A percentile compares a stretch with the other conserved stretches of the same genome.
These are phyloP conservation scores for Alternaria dauci DNA, from an alignment of 2,329 filamentous ascomycete species.

Conservation along the genomic window DNA sequence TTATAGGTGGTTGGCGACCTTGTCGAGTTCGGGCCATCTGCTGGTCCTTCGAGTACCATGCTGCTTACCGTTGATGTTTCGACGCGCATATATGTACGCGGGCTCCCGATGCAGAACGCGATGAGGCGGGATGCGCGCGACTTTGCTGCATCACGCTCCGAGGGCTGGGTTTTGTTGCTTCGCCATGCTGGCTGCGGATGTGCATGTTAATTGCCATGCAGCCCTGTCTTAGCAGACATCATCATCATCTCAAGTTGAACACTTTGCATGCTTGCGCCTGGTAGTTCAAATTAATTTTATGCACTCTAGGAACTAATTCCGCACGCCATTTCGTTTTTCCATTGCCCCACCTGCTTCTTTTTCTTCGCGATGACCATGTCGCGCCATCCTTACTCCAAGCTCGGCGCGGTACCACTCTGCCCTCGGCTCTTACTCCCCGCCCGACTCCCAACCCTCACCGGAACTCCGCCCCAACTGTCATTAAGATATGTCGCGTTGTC, in stretches of 20 bases:
- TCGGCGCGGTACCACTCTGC: constrained; percentile 5
- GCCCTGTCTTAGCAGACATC: neutral
- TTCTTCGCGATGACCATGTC: neutral
- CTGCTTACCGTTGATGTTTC: constrained; percentile 26
- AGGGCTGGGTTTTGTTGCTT: constrained; percentile 6
- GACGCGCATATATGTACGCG: constrained; percentile 27
- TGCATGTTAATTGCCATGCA: neutral
- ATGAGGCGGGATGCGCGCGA: constrained; percentile 39
- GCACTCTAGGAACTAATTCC: neutral
- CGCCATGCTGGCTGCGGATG: constrained; percentile 10
- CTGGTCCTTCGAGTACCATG: constrained; percentile 14
- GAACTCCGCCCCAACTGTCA: constrained; percentile 27
- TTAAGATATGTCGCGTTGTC: constrained; percentile 35
- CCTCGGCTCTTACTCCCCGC: neutral
- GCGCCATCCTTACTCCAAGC: constrained; percentile 12
- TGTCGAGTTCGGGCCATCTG: constrained; percentile 4
- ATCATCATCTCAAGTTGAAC: neutral
- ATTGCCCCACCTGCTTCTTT: neutral
- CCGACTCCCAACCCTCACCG: constrained; percentile 24
- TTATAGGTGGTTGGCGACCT: constrained; percentile 11
- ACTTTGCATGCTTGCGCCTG: neutral
- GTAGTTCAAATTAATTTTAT: neutral
- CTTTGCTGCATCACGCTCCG: constrained; percentile 14
- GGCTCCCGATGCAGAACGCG: constrained; percentile 28
- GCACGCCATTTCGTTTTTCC: neutral